A percentile compares a stretch with the other conserved stretches of the same genome.
phyloP scores from a whole-genome alignment of 202 grass and related monocot species.

The Saccharum hybrid region DNA sequence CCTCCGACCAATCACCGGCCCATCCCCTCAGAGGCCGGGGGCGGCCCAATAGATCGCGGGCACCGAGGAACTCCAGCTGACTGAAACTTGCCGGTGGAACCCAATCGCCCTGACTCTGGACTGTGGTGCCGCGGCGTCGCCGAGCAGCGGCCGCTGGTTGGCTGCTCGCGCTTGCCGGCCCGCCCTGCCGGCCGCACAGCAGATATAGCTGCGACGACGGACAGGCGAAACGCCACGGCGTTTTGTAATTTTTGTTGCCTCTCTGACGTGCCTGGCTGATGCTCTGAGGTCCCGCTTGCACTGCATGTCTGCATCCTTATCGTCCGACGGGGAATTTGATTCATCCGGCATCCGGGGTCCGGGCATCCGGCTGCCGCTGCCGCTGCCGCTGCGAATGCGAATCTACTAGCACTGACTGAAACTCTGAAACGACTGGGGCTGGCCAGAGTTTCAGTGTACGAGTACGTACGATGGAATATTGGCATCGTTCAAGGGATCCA shows the following conservation, averaged over 20 bases:
- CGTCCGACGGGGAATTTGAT: constrained; percentile 3
- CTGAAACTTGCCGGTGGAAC: background rate
- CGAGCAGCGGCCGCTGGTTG: background rate
- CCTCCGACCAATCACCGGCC: background rate
- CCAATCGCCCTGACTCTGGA: background rate
- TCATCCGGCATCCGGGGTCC: background rate
- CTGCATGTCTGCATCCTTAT: background rate
- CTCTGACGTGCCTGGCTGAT: background rate
- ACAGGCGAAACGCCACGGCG: background rate
- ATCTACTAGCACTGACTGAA: too few relatives aligned
- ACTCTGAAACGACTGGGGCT: too few relatives aligned
- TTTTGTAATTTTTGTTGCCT: background rate
- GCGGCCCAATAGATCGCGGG: background rate
- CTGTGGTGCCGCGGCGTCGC: background rate
- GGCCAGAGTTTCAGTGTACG: constrained; percentile 4
- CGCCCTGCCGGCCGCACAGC: background rate
- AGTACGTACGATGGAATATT: background rate
- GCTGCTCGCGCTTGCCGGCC: background rate
- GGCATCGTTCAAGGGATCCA: background rate
- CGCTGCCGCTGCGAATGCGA: background rate
- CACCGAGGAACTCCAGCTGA: background rate
- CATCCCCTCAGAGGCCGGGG: background rate
- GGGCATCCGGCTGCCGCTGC: too few relatives aligned
- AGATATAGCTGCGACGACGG: background rate
- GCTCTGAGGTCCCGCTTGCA: background rate